Percentiles rank a stretch among this genome's conserved stretches.
phyloP scores from a whole-genome alignment of 2,329 filamentous ascomycete genomes.

The Colletotrichum spinosum region DNA sequence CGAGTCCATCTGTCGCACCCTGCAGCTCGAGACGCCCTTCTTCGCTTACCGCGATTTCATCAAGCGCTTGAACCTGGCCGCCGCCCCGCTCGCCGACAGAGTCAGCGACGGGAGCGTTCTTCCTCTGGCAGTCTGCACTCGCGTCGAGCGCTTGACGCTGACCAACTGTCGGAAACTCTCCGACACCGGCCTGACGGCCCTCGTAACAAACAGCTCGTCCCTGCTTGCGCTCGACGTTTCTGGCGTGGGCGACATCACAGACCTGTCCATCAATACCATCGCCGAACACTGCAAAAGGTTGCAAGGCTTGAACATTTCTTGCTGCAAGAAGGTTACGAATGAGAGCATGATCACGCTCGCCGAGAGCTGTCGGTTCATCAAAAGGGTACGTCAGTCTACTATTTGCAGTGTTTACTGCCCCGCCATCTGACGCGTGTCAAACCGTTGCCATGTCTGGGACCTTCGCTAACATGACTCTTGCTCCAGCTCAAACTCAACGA shows the following conservation, averaged over 20 bases:
- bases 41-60: conserved; percentile 93
- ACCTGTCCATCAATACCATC: conserved; percentile 81
- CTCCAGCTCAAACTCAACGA: conserved; percentile 91
- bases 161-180: conserved; percentile 90
- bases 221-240: conserved; percentile 93
- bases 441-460: background rate
- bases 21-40: conserved; percentile 78
- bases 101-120: conserved; percentile 91
- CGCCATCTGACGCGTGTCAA: background rate
- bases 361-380: conserved; percentile 85
- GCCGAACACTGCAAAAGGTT: conserved; percentile 85
- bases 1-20: conserved; percentile 81
- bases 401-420: no score
- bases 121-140: conserved; percentile 85
- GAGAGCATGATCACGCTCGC: conserved; percentile 86
- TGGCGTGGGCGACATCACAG: conserved; percentile 84
- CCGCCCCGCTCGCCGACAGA: conserved; percentile 68
- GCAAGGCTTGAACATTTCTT: conserved; percentile 93
- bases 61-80: conserved; percentile 90
- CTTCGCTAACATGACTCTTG: conserved; percentile 44
- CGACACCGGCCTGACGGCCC: conserved; percentile 82
- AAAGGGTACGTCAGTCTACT: conserved; percentile 70
- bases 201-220: conserved; percentile 82
- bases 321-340: conserved; percentile 86
- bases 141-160: conserved; percentile 91